phyloP scores from a whole-genome alignment of 345 rosid species.

The Lagerstroemia speciosa region DNA sequence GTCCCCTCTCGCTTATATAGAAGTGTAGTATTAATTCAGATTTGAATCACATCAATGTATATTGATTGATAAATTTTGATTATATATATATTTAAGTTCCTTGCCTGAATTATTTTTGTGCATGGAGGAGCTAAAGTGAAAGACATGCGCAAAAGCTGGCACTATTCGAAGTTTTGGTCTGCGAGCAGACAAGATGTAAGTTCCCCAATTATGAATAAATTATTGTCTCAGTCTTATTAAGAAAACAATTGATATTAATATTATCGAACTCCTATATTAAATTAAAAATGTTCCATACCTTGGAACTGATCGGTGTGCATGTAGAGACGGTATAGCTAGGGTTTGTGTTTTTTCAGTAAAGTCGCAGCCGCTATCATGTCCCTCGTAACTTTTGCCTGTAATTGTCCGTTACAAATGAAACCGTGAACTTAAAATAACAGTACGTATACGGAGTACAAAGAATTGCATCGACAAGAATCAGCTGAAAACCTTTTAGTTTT shows the following conservation, averaged over 20 bases:
- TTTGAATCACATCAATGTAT: too few species aligned
- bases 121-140: slow-evolving; percentile 16
- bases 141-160: slow-evolving; percentile 67
- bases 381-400: not conserved
- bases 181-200: slow-evolving; percentile 52
- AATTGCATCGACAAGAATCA: too few species aligned
- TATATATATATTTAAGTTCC: slow-evolving; percentile 5
- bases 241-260: not conserved
- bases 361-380: slow-evolving; percentile 15
- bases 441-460: too few species aligned
- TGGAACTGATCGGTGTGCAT: slow-evolving; percentile 9
- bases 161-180: slow-evolving; percentile 60
- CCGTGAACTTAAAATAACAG: too few species aligned
- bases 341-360: slow-evolving; percentile 48
- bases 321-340: slow-evolving; percentile 16
- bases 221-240: slow-evolving; percentile 11
- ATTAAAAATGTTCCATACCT: slow-evolving; percentile 3
- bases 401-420: too few species aligned
- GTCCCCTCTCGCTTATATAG: too few species aligned
- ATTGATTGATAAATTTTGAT: slow-evolving; percentile 12
- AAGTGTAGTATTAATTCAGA: too few species aligned
- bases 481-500: too few species aligned
- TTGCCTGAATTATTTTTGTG: slow-evolving; percentile 43
- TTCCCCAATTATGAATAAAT: slow-evolving; percentile 19
- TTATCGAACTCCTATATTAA: slow-evolving; percentile 4